Base-by-base conservation (phyloP, 805 yeast genomes). In the Candida nemodendra region DNA sequence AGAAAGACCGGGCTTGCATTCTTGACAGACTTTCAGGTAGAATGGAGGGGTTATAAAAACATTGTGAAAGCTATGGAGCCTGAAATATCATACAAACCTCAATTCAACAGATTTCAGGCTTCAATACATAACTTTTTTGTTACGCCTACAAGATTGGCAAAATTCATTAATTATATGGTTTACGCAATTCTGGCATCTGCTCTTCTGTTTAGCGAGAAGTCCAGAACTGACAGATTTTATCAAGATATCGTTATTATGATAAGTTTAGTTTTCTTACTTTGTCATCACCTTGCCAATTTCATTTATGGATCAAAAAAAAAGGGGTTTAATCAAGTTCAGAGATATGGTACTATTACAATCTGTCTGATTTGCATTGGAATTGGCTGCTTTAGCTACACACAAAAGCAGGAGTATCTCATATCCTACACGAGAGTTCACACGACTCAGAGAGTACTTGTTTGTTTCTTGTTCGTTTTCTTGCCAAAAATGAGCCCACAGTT, bases 11-110 rank as follows among this genome's bases (percentile, higher is more conserved):
- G 96, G 2, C 74, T 82, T 41, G 96, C 95, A 0, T 88, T 74
- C 50, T 65, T 81, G 60, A 89, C 95, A 0, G 66, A 72, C 6
- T 86, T 82, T 32, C 96, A 88, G 56, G 74, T 78, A 24, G 75
- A 89, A 0, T 89, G 95, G 95, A 69, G 77, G 38, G 95, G 86
- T 48, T 80, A 85, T 9, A 75, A 75, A 43, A 76, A 78, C 50
- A 64, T 83, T 4, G 63, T 89, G 25, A 55, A 66, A 2, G 82
- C 79, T 52, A 78, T 74, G 1, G 54, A 50, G 11, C 75, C 87
- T 0, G 71, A 69, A 34, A 59, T 79, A 30, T 74, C 74, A 29
- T 64, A 69, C 21, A 46, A 60, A 7, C 54, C 61, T 3, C 49
- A 64, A 11, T 45, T 74, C 38, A 55, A 65, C 2, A 37, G 43